A percentile compares a stretch with the other conserved stretches of the same genome.
Evolutionary conservation across 768 basidiomycete genomes (phyloP).

Genomic region (Termitomyces sp.): DNA sequence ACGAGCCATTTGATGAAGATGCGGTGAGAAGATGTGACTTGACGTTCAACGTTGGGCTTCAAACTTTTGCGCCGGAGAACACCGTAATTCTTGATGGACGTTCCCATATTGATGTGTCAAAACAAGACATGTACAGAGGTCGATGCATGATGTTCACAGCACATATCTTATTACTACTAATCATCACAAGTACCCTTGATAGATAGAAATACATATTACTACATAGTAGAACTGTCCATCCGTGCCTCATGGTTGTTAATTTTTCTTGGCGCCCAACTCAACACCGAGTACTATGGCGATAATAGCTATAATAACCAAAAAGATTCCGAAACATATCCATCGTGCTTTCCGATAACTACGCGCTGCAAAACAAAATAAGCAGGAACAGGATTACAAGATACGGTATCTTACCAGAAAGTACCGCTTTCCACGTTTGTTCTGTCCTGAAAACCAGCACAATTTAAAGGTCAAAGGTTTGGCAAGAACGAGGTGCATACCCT

Average conservation of each 20-base stretch:
- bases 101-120: constrained; percentile 5
- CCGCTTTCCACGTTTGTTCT: constrained; percentile 59
- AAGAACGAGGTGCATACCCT: constrained; percentile 43
- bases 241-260: not conserved
- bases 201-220: constrained; percentile 3
- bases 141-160: too few species aligned
- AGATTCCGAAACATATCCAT: constrained; percentile 78
- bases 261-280: constrained; percentile 21
- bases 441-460: constrained; percentile 31
- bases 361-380: constrained; percentile 27
- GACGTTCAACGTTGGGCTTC: not conserved
- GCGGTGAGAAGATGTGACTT: not conserved
- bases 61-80: constrained; percentile 14
- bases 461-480: not conserved
- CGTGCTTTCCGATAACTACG: constrained; percentile 71
- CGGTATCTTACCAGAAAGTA: constrained; percentile 38
- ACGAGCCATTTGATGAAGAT: constrained; percentile 20
- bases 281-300: constrained; percentile 57
- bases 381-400: constrained; percentile 5
- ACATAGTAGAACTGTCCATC: not conserved
- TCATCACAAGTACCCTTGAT: not conserved
- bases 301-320: constrained; percentile 47
- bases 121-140: too few species aligned
- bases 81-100: constrained; percentile 15
- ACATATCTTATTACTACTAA: not conserved